Evolutionary conservation across 768 basidiomycete genomes (phyloP).

Genomic region (Mycena crocata): DNA sequence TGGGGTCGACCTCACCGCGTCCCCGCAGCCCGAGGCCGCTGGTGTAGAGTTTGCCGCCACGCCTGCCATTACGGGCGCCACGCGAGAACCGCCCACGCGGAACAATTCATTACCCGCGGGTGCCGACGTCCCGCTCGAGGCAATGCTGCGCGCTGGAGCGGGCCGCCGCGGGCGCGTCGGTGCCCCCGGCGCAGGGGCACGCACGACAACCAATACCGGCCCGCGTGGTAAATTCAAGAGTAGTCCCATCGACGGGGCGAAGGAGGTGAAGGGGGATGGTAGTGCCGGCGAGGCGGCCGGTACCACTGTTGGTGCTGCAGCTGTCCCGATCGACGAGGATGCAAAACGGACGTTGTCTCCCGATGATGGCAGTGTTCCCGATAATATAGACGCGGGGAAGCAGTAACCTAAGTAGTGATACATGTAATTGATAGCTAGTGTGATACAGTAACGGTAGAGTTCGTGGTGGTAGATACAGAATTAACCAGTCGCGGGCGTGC

Average conservation of each 20-base stretch:
- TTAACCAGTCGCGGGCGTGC: neutral
- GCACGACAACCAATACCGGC: neutral
- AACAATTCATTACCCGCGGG: slow-evolving; percentile 24
- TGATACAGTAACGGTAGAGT: slow-evolving; percentile 5
- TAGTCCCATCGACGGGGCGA: slow-evolving; percentile 8
- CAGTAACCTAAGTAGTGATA: slow-evolving; percentile 12
- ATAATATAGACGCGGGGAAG: slow-evolving; percentile 1
- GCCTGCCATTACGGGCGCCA: neutral
- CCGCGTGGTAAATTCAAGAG: slow-evolving; percentile 32
- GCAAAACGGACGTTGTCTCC: slow-evolving; percentile 21
- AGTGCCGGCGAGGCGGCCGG: neutral
- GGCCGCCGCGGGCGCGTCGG: slow-evolving; percentile 24
- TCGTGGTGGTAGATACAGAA: slow-evolving; percentile 16
- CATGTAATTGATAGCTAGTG: slow-evolving; percentile 21
- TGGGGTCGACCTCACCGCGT: neutral
- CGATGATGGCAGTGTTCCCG: neutral
- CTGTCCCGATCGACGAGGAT: slow-evolving; percentile 20
- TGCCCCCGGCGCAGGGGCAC: neutral
- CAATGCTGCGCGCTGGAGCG: slow-evolving; percentile 30
- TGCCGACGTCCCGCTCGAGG: slow-evolving; percentile 27
- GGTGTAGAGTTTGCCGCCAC: slow-evolving; percentile 12
- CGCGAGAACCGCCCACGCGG: slow-evolving; percentile 1
- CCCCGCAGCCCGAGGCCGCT: slow-evolving; percentile 26
- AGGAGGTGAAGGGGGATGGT: slow-evolving; percentile 2
- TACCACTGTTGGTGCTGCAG: slow-evolving; percentile 1